Conservation (phyloP, 139 green algal species). For the Chlorella sp. region DNA sequence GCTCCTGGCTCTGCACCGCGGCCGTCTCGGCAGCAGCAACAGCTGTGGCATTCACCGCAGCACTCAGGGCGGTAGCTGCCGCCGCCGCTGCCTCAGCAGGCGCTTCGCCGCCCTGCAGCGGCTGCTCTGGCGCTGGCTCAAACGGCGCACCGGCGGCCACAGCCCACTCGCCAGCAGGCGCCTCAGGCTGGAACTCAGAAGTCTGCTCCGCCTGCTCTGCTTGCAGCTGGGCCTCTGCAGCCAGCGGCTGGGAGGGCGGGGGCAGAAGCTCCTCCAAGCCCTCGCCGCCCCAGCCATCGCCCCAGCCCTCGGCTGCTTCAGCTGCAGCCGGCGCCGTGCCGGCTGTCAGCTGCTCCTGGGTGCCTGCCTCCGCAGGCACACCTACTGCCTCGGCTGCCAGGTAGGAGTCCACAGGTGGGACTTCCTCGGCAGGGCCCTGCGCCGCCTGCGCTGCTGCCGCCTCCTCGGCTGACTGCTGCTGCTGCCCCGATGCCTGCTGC, state of each 20-base stretch:
- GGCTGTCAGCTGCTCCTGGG: no score
- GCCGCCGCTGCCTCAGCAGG: no score
- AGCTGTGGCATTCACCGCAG: neutral
- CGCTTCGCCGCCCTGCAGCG: neutral
- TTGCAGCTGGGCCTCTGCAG: neutral
- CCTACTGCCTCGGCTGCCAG: neutral
- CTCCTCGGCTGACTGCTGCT: neutral
- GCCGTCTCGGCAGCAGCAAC: neutral
- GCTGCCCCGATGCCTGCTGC: neutral
- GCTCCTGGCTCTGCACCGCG: neutral
- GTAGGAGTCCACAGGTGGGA: neutral
- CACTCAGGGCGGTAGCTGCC: no score
- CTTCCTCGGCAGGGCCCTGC: neutral
- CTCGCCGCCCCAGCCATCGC: conserved; percentile 22
- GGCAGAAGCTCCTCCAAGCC: neutral
- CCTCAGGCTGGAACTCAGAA: no score
- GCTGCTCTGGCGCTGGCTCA: neutral
- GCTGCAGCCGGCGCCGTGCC: neutral
- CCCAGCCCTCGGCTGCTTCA: neutral
- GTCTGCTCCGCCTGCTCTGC: no score
- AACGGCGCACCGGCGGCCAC: neutral
- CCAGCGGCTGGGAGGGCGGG: no score
- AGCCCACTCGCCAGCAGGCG: neutral
- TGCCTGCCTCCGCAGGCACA: neutral
- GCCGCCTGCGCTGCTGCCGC: neutral